These are phyloP conservation scores for Zasmidium cellare DNA, from an alignment of 2,329 filamentous ascomycete genomes.

Conservation along the genomic window DNA sequence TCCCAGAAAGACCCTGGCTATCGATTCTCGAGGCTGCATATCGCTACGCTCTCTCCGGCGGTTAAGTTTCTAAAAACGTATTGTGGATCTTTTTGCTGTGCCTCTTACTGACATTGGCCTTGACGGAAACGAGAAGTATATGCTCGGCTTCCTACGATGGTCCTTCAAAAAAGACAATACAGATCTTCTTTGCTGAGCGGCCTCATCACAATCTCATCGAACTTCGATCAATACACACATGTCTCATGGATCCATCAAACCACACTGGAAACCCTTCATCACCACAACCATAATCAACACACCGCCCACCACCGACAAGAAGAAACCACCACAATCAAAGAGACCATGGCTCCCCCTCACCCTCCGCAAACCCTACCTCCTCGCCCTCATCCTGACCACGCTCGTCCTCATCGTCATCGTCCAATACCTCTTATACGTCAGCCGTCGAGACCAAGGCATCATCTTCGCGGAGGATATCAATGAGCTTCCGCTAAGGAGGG, in stretches of 20 bases:
- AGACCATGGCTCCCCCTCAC: slow-evolving; percentile 42
- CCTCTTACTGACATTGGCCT: neutral
- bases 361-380: slow-evolving; percentile 40
- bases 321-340: neutral
- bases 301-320: neutral
- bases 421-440: slow-evolving; percentile 47
- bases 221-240: neutral
- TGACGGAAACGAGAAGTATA: too few relatives aligned
- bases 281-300: neutral
- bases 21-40: too few relatives aligned
- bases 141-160: too few relatives aligned
- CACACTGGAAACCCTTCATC: neutral
- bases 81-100: neutral
- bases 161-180: neutral
- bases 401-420: slow-evolving; percentile 43
- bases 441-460: slow-evolving; percentile 44
- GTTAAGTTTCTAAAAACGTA: neutral
- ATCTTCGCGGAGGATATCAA: slow-evolving; percentile 39
- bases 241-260: neutral
- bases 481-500: slow-evolving; percentile 38
- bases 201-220: too few relatives aligned
- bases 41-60: too few relatives aligned
- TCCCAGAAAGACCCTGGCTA: too few relatives aligned
- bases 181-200: neutral
- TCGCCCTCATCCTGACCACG: slow-evolving; percentile 35